Evolutionary conservation across 257 asterid genomes (phyloP).

Genomic region (Petunia axillaris): DNA sequence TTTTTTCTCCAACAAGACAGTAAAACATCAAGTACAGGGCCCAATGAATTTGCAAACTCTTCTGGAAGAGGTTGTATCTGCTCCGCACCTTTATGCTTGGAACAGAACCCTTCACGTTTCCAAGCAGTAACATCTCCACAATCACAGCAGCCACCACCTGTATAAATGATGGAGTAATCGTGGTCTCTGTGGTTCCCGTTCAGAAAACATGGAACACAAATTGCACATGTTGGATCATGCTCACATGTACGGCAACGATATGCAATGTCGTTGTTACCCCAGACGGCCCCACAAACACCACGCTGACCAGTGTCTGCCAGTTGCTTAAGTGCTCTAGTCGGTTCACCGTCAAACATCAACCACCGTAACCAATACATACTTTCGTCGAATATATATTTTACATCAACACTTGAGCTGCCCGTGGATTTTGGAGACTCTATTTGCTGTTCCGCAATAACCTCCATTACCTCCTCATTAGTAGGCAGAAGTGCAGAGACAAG

Average conservation of each 20-base stretch:
- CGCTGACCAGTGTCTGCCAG: slow-evolving; percentile 69
- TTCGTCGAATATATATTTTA: slow-evolving; percentile 52
- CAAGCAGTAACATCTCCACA: slow-evolving; percentile 99
- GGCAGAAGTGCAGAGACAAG: slow-evolving; percentile 75
- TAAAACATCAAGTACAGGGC: slow-evolving; percentile 75
- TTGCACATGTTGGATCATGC: slow-evolving; percentile 97
- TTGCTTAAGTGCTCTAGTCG: slow-evolving; percentile 54
- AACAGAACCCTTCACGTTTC: slow-evolving; percentile 98
- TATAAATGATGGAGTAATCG: slow-evolving; percentile 85
- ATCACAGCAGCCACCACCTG: slow-evolving; percentile 99
- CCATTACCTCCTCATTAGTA: slow-evolving; percentile 53
- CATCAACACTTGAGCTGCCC: slow-evolving; percentile 33
- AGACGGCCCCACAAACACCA: slow-evolving; percentile 96
- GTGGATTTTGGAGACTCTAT: slow-evolving; percentile 34
- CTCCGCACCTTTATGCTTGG: slow-evolving; percentile 87
- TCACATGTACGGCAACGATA: slow-evolving; percentile 91
- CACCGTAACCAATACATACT: slow-evolving; percentile 84
- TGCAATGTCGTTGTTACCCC: slow-evolving; percentile 93
- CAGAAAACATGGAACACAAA: slow-evolving; percentile 95
- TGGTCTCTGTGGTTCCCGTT: slow-evolving; percentile 94
- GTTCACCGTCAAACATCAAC: slow-evolving; percentile 91
- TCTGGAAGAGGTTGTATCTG: slow-evolving; percentile 85
- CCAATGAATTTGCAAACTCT: slow-evolving; percentile 61
- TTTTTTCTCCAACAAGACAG: slow-evolving; percentile 69
- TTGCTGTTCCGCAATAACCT: slow-evolving; percentile 37